phyloP scores from a whole-genome alignment of 441 rosid genomes.

The Mallotus repandus region DNA sequence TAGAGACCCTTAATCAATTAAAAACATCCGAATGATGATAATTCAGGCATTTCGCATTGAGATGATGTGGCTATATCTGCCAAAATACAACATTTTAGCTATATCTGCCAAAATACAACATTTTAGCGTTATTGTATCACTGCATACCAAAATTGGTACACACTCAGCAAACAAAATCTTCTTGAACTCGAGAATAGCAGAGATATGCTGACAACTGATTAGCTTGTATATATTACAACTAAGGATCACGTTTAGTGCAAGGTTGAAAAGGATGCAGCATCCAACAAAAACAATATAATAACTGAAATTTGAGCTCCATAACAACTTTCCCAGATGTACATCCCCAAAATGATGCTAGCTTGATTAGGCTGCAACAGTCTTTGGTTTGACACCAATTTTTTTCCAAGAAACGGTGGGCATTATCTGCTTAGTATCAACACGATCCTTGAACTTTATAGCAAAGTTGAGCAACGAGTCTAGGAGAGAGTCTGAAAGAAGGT shows the following conservation, averaged over 20 bases:
- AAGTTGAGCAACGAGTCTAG: constrained; percentile 90
- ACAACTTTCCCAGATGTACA: neutral
- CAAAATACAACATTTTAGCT: neutral
- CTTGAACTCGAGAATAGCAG: neutral
- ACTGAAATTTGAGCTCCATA: neutral
- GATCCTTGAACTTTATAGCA: constrained; percentile 67
- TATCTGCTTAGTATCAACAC: constrained; percentile 82
- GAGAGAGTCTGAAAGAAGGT: constrained; percentile 82
- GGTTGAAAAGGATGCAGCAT: constrained; percentile 3
- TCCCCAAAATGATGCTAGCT: neutral
- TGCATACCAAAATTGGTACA: neutral
- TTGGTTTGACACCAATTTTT: constrained; percentile 74
- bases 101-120: neutral
- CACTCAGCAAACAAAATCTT: neutral
- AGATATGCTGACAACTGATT: neutral
- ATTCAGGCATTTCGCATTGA: too few species aligned
- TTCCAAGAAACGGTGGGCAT: constrained; percentile 94
- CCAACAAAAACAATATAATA: neutral
- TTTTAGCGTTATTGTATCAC: neutral
- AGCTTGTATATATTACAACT: neutral
- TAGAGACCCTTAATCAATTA: too few species aligned
- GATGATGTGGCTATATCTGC: too few species aligned
- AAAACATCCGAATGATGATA: too few species aligned
- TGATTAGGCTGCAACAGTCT: constrained; percentile 54
- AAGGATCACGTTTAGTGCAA: neutral